Evolutionary conservation across 495 filamentous ascomycete genomes (phyloP).

Genomic region (Chaetomium cochliodes): DNA sequence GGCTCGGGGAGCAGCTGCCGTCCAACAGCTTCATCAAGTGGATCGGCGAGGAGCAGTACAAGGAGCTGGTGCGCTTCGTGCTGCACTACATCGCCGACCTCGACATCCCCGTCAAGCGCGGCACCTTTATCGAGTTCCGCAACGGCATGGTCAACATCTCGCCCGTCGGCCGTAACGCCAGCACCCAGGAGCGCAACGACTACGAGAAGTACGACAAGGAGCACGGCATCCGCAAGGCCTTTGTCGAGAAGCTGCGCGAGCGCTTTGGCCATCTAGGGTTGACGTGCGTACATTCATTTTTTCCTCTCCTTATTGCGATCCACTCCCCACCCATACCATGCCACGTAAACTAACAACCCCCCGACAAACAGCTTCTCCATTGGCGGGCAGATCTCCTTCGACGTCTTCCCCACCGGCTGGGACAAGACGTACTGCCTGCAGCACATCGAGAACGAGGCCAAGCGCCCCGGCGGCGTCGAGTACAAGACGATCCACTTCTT

Average conservation of each 20-base stretch:
- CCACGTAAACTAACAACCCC: background rate
- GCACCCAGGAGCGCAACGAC: slow-evolving; percentile 70
- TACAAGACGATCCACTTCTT: slow-evolving; percentile 96
- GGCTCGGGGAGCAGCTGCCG: slow-evolving; percentile 67
- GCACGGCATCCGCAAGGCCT: slow-evolving; percentile 66
- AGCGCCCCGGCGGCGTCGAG: slow-evolving; percentile 61
- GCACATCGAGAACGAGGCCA: slow-evolving; percentile 80
- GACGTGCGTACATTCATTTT: slow-evolving; percentile 61
- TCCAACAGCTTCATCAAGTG: slow-evolving; percentile 84
- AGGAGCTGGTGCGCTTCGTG: slow-evolving; percentile 79
- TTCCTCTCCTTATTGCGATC: background rate
- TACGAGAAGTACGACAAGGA: slow-evolving; percentile 76
- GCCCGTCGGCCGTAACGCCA: slow-evolving; percentile 90
- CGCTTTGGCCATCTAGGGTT: slow-evolving; percentile 79
- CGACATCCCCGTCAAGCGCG: slow-evolving; percentile 83
- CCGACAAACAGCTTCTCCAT: slow-evolving; percentile 64
- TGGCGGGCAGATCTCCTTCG: slow-evolving; percentile 96
- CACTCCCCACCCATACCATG: no score
- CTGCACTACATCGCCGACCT: slow-evolving; percentile 88
- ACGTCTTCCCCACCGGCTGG: slow-evolving; percentile 96
- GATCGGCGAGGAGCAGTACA: slow-evolving; percentile 90
- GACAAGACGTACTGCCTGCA: slow-evolving; percentile 97
- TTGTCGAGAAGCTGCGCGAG: slow-evolving; percentile 73
- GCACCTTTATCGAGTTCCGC: slow-evolving; percentile 94
- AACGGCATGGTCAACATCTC: slow-evolving; percentile 97